Evolutionary conservation across 2,329 filamentous ascomycete genomes (phyloP), one percentile per base, ranked within the genome.

Genomic region (Dryadomyces quercus-mongolicae): DNA sequence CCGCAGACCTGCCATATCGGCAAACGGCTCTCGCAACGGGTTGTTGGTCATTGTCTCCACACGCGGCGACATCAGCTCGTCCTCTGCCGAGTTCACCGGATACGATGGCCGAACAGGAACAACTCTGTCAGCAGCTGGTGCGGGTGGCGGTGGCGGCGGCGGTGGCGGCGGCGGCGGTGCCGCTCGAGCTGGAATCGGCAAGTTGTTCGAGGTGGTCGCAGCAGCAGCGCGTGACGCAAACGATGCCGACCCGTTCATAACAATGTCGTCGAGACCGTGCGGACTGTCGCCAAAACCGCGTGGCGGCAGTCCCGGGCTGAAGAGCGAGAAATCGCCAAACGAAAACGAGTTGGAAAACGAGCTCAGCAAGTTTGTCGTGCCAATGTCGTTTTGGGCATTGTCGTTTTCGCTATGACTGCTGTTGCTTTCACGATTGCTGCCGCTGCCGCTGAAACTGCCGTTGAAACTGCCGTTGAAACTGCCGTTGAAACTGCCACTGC

Each of bases 41-140:
- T 86, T 84, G 57, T 76, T 80, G 2, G 84, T 88, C 73, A 90
- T 90, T 16, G 83, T 80, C 62, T 86, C 83, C 1, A 75, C 82
- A 46, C 86, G 78, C 0, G 87, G 86, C 2, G 85, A 89, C 74
- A 88, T 76, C 10, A 87, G 68, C 13, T 81, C 72, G 49, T 81
- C 76, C 18, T 60, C 59, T 3, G 50, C 47, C 1, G 51, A 8
- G 7, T 55, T 52, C 10, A 54, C 25, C 2, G 57, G 46, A 15
- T 38, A 31, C 7, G 47, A 20, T 49, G 38, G 12, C 38, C 12
- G 38, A 5, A n/a, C 38, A 42, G 38, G 38, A 42, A 42, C 38
- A 8, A 31, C 25, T 31, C 25, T 4, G 25, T 31, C 25, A 5
- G 25, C 25, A 5, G 25, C 4, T 31, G 25, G 25, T 31, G 25